phyloP scores from a whole-genome alignment of 2,329 filamentous ascomycete genomes.

The Chaetomium sp. region DNA sequence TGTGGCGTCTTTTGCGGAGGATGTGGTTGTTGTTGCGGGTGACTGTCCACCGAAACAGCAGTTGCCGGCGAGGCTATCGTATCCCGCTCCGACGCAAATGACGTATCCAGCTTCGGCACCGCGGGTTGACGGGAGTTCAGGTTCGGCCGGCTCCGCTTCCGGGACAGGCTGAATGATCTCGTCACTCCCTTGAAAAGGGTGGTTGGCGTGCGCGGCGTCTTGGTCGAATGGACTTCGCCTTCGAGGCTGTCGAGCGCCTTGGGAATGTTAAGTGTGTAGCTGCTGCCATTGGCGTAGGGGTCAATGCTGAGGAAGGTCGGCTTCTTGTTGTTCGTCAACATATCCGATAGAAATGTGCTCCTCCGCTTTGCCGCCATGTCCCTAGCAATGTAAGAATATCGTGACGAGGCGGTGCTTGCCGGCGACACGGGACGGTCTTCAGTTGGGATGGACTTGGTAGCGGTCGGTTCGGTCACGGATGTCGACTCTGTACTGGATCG shows the following conservation, averaged over 20 bases:
- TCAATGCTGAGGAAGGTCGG: constrained; percentile 49
- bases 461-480: constrained; percentile 4
- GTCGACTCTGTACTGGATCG: constrained; percentile 25
- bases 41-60: constrained; percentile 19
- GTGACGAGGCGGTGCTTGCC: constrained; percentile 20
- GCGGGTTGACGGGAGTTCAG: constrained; percentile 29
- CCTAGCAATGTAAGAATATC: constrained; percentile 10
- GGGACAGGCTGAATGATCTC: constrained; percentile 47
- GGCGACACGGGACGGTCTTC: constrained; percentile 19
- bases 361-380: constrained; percentile 35
- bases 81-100: background rate
- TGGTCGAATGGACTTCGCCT: constrained; percentile 31
- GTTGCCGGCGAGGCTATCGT: background rate
- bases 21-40: constrained; percentile 16
- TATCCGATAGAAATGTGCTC: constrained; percentile 36
- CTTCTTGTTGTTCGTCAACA: constrained; percentile 28
- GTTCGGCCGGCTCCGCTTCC: constrained; percentile 48
- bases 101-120: constrained; percentile 7
- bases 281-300: constrained; percentile 41
- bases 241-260: constrained; percentile 19
- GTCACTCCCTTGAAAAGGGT: constrained; percentile 41
- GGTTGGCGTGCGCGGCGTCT: constrained; percentile 35
- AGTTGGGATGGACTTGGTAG: constrained; percentile 7
- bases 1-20: constrained; percentile 24
- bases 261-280: constrained; percentile 27